A percentile compares a stretch with the other conserved stretches of the same genome.
phyloP scores from a whole-genome alignment of 2,329 filamentous ascomycete species.

The Paracamarosporium sp. region DNA sequence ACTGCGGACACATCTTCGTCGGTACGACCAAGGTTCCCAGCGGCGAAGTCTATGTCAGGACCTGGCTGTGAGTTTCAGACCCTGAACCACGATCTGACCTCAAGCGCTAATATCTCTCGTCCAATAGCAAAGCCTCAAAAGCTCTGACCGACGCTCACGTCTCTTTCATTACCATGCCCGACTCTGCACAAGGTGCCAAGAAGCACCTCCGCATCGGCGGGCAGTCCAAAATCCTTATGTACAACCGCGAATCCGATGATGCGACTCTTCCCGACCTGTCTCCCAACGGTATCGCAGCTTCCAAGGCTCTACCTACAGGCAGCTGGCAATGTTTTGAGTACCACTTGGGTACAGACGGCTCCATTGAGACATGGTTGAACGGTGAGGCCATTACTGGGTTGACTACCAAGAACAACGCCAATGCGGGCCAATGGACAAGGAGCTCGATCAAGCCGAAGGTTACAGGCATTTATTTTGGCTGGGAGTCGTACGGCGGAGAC shows the following conservation, averaged over 20 bases:
- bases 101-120: constrained; percentile 20
- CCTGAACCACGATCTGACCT: background rate
- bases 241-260: constrained; percentile 69
- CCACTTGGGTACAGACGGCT: constrained; percentile 64
- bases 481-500: constrained; percentile 68
- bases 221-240: constrained; percentile 68
- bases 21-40: constrained; percentile 63
- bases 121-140: constrained; percentile 60
- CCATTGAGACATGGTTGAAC: constrained; percentile 68
- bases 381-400: constrained; percentile 59
- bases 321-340: constrained; percentile 68
- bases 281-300: constrained; percentile 64
- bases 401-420: constrained; percentile 58
- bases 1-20: constrained; percentile 63
- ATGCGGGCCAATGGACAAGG: constrained; percentile 61
- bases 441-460: constrained; percentile 59
- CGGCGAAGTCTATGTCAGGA: constrained; percentile 65
- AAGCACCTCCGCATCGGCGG: constrained; percentile 70
- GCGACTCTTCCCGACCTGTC: constrained; percentile 68
- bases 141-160: constrained; percentile 66
- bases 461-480: constrained; percentile 66
- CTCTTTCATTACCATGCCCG: constrained; percentile 69
- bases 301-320: constrained; percentile 57
- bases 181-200: constrained; percentile 60
- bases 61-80: constrained; percentile 59